Base-by-base conservation (phyloP, 106 monocot species). In the Platanthera zijinensis region DNA sequence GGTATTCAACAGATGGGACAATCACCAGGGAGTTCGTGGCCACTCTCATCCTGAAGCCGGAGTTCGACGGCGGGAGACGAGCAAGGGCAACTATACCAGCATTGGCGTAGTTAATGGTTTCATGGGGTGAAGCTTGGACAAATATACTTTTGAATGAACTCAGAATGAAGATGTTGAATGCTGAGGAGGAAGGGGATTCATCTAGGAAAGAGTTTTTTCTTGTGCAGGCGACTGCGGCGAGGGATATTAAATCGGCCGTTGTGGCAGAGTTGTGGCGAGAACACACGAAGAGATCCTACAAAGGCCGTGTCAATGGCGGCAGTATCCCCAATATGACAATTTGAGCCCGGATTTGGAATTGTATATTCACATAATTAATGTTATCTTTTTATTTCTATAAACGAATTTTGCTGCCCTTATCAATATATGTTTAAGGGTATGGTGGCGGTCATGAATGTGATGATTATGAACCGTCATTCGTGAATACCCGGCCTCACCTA, bases 131-230 rank as follows among this genome's bases (percentile, higher is more conserved):
- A 5, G 83, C 76, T 48, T 82, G 89, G 74, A 95, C 48, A 17
- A 88, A 89, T 0, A 87, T 53, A 47, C 84, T 84, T 51, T 46
- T 71, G 15, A 74, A 77, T 5, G 39, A 28, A 48, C 53, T 69
- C 9, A 87, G 85, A 52, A 95, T 86, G 69, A 92, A 92, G 83
- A 95, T 86, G 25, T 95, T 92, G 46, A 89, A 74, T 4, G 62
- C 54, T 2, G 76, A 25, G 51, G 63, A 21, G 50, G 50, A 9
- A 62, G 50, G 48, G 10, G 67, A 28, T 5, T 5, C 10, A 3
- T 22, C 46, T 7, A 17, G 8, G 19, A 25, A 56, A 52, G 48
- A 56, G 52, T 68, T 18, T 63, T 32, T 28, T 50, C 21, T 5
- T 7, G 69, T 30, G 32, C 70, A 11, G 2, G 52, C 52, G 52